These are phyloP conservation scores for Halenospora varia DNA, from an alignment of 495 filamentous ascomycete genomes.

Conservation along the genomic window DNA sequence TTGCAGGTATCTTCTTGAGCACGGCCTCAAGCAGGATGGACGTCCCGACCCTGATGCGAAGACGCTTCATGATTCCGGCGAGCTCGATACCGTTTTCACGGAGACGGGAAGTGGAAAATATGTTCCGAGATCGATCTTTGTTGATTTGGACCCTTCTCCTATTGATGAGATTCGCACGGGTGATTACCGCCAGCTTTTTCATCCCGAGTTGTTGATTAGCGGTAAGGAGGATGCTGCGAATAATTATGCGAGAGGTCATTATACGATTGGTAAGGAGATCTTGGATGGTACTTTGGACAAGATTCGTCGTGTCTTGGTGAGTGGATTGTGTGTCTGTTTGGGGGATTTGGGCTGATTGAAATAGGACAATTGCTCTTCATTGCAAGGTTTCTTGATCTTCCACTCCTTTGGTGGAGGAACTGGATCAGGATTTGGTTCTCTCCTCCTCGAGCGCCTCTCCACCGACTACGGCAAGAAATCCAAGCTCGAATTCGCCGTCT, in stretches of 20 bases:
- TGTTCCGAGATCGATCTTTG: conserved; percentile 84
- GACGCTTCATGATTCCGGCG: conserved; percentile 59
- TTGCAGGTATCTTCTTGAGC: conserved; percentile 91
- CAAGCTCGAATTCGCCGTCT: conserved; percentile 90
- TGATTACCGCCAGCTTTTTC: conserved; percentile 79
- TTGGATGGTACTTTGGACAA: conserved; percentile 79
- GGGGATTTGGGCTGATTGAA: background rate
- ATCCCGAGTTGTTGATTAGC: conserved; percentile 82
- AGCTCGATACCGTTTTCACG: conserved; percentile 88
- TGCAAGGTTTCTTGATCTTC: conserved; percentile 91
- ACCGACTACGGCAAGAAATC: conserved; percentile 92
- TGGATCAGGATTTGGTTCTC: conserved; percentile 84
- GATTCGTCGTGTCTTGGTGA: conserved; percentile 66
- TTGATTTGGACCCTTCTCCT: conserved; percentile 84
- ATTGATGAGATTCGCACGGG: conserved; percentile 91
- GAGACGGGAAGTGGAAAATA: conserved; percentile 85
- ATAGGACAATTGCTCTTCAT: conserved; percentile 82
- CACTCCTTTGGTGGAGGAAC: conserved; percentile 93
- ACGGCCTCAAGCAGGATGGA: conserved; percentile 78
- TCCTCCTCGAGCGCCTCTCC: conserved; percentile 81
- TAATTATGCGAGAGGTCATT: conserved; percentile 93
- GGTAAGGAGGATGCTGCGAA: conserved; percentile 94
- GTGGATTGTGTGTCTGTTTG: conserved; percentile 28
- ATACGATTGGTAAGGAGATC: conserved; percentile 90
- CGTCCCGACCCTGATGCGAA: conserved; percentile 59